Evolutionary conservation across 2,329 filamentous ascomycete genomes (phyloP).

Genomic region (Xylariaceae sp.): DNA sequence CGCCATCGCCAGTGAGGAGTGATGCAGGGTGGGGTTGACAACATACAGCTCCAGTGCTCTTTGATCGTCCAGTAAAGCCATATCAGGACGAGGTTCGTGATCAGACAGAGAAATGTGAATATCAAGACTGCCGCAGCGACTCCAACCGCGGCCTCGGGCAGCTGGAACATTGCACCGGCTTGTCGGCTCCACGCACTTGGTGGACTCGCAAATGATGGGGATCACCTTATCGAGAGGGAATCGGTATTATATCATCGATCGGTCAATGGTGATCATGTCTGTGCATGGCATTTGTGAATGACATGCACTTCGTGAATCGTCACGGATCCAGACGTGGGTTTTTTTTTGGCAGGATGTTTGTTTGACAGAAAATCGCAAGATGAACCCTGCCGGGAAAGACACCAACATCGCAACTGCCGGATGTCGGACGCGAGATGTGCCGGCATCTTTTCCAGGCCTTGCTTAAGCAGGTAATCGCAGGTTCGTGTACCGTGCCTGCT

Average conservation of each 20-base stretch:
- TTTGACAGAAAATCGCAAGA: no score
- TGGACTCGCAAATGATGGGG: neutral
- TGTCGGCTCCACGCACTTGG: neutral
- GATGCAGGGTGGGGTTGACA: neutral
- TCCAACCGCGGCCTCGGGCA: slow-evolving; percentile 24
- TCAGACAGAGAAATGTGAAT: slow-evolving; percentile 22
- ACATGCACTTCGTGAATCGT: neutral
- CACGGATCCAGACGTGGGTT: no score
- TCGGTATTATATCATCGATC: neutral
- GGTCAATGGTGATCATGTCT: neutral
- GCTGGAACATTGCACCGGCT: slow-evolving; percentile 19
- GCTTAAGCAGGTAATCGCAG: neutral
- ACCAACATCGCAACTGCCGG: neutral
- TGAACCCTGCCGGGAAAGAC: no score
- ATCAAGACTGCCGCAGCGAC: slow-evolving; percentile 22
- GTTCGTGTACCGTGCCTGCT: no score
- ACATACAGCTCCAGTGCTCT: slow-evolving; percentile 20
- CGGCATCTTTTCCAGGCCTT: no score
- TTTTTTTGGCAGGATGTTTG: no score
- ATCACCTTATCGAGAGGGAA: neutral
- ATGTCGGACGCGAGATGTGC: neutral
- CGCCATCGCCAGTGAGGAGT: neutral
- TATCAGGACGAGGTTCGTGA: slow-evolving; percentile 20
- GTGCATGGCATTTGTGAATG: neutral
- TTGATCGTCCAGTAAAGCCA: slow-evolving; percentile 24